Evolutionary conservation across 2,329 filamentous ascomycete species (phyloP).

Genomic region (Colletotrichum cuscutae): DNA sequence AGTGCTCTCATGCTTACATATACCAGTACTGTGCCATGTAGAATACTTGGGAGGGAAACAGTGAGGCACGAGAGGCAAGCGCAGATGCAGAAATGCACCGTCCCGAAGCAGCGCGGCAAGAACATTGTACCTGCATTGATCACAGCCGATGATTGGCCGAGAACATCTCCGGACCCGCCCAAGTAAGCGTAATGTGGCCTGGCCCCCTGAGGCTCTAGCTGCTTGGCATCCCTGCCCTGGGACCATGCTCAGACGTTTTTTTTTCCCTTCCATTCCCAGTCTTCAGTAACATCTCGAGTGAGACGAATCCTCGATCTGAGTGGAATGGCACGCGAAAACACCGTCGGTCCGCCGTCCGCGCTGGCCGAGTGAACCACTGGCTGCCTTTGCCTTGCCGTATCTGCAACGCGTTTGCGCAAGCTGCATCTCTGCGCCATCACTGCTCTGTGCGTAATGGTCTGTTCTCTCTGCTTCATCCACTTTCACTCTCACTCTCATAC

Average conservation of each 20-base stretch:
- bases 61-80: background rate
- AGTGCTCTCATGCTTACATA: background rate
- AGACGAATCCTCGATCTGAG: background rate
- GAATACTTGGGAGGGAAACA: background rate
- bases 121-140: background rate
- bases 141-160: background rate
- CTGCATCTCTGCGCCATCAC: background rate
- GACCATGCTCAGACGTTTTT: conserved; percentile 27
- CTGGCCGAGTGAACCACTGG: too few species aligned
- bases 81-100: background rate
- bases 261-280: background rate
- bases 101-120: conserved; percentile 7
- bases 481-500: background rate
- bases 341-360: background rate
- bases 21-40: background rate
- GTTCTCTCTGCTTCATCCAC: background rate
- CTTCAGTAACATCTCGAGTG: background rate
- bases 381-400: background rate
- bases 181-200: conserved; percentile 19
- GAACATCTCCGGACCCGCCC: background rate
- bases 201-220: conserved; percentile 29
- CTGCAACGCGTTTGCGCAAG: background rate
- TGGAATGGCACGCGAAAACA: background rate
- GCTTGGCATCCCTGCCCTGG: conserved; percentile 31
- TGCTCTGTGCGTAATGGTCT: conserved; percentile 9